These are phyloP conservation scores for Apostasia shenzhenica DNA, from an alignment of 106 monocot species.

Conservation along the genomic window DNA sequence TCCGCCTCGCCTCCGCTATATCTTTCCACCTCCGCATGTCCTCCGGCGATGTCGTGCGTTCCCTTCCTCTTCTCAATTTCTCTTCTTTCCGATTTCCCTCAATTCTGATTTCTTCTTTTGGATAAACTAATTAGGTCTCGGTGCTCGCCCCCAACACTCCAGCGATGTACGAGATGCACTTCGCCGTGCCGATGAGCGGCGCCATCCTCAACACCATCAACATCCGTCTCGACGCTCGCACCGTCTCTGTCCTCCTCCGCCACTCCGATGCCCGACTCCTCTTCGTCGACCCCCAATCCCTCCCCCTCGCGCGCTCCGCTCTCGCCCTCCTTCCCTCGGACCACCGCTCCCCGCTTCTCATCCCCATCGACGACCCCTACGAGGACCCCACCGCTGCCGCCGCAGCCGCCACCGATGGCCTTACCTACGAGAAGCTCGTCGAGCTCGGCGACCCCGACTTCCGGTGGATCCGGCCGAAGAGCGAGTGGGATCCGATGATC, in stretches of 20 bases:
- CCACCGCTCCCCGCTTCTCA: constrained; percentile 10
- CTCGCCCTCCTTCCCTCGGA: constrained; percentile 11
- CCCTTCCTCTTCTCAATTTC: background rate
- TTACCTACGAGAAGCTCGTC: constrained; percentile 48
- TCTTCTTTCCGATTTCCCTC: too few species aligned
- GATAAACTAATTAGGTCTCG: constrained; percentile 14
- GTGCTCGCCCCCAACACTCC: constrained; percentile 31
- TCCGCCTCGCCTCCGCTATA: constrained; percentile 54
- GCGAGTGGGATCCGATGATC: constrained; percentile 70
- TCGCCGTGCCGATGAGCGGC: constrained; percentile 62
- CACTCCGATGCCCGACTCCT: constrained; percentile 27
- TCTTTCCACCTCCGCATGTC: constrained; percentile 4
- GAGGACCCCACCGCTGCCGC: background rate
- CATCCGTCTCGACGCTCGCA: constrained; percentile 30
- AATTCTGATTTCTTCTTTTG: background rate
- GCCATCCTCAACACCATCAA: constrained; percentile 43
- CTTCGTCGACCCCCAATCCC: constrained; percentile 24
- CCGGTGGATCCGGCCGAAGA: constrained; percentile 46
- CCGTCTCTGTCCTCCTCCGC: constrained; percentile 28
- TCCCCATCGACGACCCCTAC: constrained; percentile 31
- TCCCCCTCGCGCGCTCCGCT: constrained; percentile 12
- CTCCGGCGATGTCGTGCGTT: background rate
- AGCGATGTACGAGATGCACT: constrained; percentile 77
- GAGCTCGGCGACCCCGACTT: constrained; percentile 47
- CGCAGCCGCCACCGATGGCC: background rate